A percentile compares a stretch with the other conserved stretches of the same genome.
Conservation (phyloP, 306 rosid genomes). For the Alnus rubra region DNA sequence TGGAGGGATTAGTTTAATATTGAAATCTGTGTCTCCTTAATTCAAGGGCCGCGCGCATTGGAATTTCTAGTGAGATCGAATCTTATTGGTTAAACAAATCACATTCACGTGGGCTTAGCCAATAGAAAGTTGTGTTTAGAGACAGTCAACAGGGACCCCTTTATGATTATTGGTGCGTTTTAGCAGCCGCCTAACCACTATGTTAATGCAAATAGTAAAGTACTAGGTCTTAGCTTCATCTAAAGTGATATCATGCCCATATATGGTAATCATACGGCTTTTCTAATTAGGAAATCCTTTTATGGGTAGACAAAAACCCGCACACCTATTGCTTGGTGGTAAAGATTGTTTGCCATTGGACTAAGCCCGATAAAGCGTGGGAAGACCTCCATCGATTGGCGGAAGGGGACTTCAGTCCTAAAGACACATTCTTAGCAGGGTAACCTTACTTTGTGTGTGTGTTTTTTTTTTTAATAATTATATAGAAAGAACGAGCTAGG, state of each 20-base stretch:
- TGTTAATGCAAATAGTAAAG: conserved; percentile 1
- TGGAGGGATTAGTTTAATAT: conserved; percentile 24
- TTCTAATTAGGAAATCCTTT: background rate
- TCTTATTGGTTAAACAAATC: conserved; percentile 61
- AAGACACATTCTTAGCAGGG: no score
- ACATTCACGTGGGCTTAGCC: conserved; percentile 54
- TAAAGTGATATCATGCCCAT: background rate
- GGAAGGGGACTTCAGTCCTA: conserved; percentile 9
- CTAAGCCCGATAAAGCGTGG: conserved; percentile 37
- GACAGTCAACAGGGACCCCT: conserved; percentile 44
- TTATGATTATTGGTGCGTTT: conserved; percentile 32
- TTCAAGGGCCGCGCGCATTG: conserved; percentile 29
- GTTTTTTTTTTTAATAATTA: no score
- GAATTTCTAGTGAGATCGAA: conserved; percentile 38
- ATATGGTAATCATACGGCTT: background rate
- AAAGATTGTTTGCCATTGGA: conserved; percentile 27
- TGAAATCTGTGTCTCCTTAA: conserved; percentile 21
- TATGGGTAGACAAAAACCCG: conserved; percentile 18
- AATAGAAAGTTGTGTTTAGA: conserved; percentile 35
- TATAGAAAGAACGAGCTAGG: no score
- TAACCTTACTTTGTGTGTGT: no score
- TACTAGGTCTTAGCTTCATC: background rate
- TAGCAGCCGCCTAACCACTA: conserved; percentile 1
- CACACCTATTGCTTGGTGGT: conserved; percentile 17
- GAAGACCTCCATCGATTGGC: conserved; percentile 34